Base-by-base conservation (phyloP, 1,139 yeast species). In the Fermentozyma sake region DNA sequence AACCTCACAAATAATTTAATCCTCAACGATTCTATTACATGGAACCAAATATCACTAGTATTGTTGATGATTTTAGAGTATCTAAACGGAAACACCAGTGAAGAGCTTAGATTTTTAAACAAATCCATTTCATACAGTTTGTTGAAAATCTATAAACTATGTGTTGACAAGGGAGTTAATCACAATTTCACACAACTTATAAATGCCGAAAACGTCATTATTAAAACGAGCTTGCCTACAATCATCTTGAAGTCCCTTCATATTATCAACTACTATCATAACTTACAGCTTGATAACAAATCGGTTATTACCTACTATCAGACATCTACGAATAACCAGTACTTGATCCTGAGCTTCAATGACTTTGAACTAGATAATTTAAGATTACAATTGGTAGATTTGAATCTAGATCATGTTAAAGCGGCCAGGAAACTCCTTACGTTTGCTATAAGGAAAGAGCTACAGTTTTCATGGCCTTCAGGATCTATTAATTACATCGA, bases 61-160 rank as follows among this genome's bases (percentile, higher is more conserved):
- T 29, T 55, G 14, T 47, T 41, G 7, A 62, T 68, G 64, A 45
- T 62, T 4, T 37, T 50, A n/a, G 58, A 42, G 3, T 41, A 46
- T 26, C 34, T 53, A 5, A 24, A 28, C 19, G 18, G 31, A 6
- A 23, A 24, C 16, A 22, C 24, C 1, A 27, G 35, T 7, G 18
- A 24, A 4, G 30, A 26, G n/a, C 12, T 20, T 17, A 20, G 7
- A 20, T 20, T 12, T 5, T 37, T 55, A 24, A 34, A 43, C 23
- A 42, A 45, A 8, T 31, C 62, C 1, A 32, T 56, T 2, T 31
- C 52, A 14, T 41, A 47, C 22, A 33, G 53, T 17, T 37, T 61
- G n/a, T 27, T 60, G 6, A 50, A 48, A 18, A 22, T 55, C 1
- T 50, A 48, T 27, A 38, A 36, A 14, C 28, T 55, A 8, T 49